Percentiles rank a stretch among this genome's conserved stretches.
phyloP scores from a whole-genome alignment of 768 basidiomycete species.

The Leccinum barrowsii region DNA sequence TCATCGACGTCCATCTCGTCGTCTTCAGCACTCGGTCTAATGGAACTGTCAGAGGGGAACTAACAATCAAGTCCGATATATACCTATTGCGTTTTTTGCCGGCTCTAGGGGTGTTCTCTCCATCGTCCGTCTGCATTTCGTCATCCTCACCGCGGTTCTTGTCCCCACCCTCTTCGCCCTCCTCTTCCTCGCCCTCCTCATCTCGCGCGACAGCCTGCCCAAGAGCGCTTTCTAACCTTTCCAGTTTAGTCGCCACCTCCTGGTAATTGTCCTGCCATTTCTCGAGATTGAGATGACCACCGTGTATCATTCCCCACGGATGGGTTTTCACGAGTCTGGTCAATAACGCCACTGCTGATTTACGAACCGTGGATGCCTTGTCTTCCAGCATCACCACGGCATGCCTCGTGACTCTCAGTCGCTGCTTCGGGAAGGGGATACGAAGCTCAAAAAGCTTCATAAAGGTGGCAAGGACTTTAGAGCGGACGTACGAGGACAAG shows the following conservation, averaged over 20 bases:
- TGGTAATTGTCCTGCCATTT: slow-evolving; percentile 76
- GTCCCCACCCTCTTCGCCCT: slow-evolving; percentile 35
- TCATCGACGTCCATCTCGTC: slow-evolving; percentile 62
- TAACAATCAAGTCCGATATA: not conserved
- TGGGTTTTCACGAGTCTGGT: slow-evolving; percentile 78
- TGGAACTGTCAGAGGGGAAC: slow-evolving; percentile 7
- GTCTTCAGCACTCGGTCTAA: slow-evolving; percentile 23
- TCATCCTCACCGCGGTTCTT: slow-evolving; percentile 34
- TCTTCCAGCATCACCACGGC: slow-evolving; percentile 83
- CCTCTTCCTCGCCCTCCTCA: slow-evolving; percentile 32
- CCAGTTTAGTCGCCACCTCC: slow-evolving; percentile 57
- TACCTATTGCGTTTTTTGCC: slow-evolving; percentile 34
- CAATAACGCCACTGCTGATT: slow-evolving; percentile 73
- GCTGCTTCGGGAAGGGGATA: slow-evolving; percentile 83
- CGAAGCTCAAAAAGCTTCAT: slow-evolving; percentile 72
- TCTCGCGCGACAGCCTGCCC: slow-evolving; percentile 57
- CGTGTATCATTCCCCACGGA: slow-evolving; percentile 82
- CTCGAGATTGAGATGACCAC: slow-evolving; percentile 68
- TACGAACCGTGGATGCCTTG: slow-evolving; percentile 86
- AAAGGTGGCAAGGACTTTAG: slow-evolving; percentile 78
- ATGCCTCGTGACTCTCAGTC: slow-evolving; percentile 69
- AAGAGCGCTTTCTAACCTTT: slow-evolving; percentile 64
- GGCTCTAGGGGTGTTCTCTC: slow-evolving; percentile 21
- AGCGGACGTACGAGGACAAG: slow-evolving; percentile 84
- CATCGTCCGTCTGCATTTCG: slow-evolving; percentile 27